Evolutionary conservation across 2,329 filamentous ascomycete species (phyloP), one percentile per base, ranked within the genome.

Genomic region (Talaromyces sp.): DNA sequence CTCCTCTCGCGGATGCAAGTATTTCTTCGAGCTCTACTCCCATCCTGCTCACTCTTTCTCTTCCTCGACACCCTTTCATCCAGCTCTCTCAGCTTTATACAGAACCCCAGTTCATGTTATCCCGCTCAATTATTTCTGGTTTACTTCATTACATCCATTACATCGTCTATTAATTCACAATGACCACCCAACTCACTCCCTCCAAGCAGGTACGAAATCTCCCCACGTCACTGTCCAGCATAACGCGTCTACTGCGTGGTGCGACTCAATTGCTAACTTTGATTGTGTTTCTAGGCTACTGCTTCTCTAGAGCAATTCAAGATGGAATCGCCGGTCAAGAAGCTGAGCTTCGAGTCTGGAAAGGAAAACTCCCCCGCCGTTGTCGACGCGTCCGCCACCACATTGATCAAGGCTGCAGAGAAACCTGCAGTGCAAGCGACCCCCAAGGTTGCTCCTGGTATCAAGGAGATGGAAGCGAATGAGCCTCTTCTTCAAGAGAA

Each of bases 401-500:
- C 88, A 79, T 33, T 50, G 40, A 80, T 82, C 69, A 87, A 88
- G 79, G 78, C 84, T 61, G 79, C 65, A 73, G 67, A 83, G 78
- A 68, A 82, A 70, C 66, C 72, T 46, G 46, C 81, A 69, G 63
- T 61, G n/a, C 40, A 76, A 21, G 70, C 73, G 58, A 65, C 66
- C 18, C 75, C 80, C 46, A 75, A 75, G 66, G 75, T 77, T 62
- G 81, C 82, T 58, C 69, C 83, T 44, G 79, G 79, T 23, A 82
- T 87, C 75, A 89, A 89, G 79, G 69, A 84, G 31, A 83, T 89
- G 58, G 91, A 96, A 79, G 84, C 84, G 63, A 85, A 92, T 63
- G 95, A 99, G 84, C 95, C 95, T 63, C 84, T 99, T 59, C 87
- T 99, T 6, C 90, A 92, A 76, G 95, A 98, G 81, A 99, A 99